Conservation (phyloP, 345 rosid genomes). For the Heritiera fomes region DNA sequence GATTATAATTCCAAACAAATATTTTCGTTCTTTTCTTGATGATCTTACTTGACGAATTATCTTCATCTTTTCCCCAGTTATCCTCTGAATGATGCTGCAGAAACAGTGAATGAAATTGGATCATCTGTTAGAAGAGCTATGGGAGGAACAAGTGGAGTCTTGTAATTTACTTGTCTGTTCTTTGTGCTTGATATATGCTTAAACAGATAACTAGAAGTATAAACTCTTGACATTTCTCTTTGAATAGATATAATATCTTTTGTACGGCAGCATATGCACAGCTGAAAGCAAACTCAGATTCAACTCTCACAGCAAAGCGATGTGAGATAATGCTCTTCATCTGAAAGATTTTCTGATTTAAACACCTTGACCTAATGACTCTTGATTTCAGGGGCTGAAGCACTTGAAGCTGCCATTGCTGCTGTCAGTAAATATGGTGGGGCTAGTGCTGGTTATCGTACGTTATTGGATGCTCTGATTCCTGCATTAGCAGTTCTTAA, state of each 20-base stretch:
- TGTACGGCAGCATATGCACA: constrained; percentile 86
- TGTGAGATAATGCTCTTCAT: constrained; percentile 54
- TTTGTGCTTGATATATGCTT: constrained; percentile 16
- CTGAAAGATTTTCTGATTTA: constrained; percentile 18
- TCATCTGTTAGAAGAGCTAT: constrained; percentile 77
- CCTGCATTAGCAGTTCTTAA: constrained; percentile 80
- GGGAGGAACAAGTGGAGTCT: constrained; percentile 98
- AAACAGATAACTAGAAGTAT: constrained; percentile 18
- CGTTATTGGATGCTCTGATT: constrained; percentile 90
- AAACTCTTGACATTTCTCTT: constrained; percentile 12
- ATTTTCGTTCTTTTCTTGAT: not conserved
- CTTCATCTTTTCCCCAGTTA: constrained; percentile 57
- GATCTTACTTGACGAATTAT: constrained; percentile 4
- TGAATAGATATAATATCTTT: constrained; percentile 70
- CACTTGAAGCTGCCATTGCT: constrained; percentile 76
- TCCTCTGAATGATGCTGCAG: constrained; percentile 90
- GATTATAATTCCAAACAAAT: constrained; percentile 1
- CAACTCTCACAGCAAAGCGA: constrained; percentile 59
- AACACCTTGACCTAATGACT: constrained; percentile 17
- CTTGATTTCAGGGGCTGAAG: constrained; percentile 72
- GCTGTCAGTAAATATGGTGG: constrained; percentile 96
- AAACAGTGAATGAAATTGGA: constrained; percentile 87
- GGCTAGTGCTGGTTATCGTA: constrained; percentile 87
- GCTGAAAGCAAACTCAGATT: constrained; percentile 54
- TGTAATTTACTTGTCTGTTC: constrained; percentile 45